Evolutionary conservation across 306 rosid genomes (phyloP).

Genomic region (Malus asiatica): DNA sequence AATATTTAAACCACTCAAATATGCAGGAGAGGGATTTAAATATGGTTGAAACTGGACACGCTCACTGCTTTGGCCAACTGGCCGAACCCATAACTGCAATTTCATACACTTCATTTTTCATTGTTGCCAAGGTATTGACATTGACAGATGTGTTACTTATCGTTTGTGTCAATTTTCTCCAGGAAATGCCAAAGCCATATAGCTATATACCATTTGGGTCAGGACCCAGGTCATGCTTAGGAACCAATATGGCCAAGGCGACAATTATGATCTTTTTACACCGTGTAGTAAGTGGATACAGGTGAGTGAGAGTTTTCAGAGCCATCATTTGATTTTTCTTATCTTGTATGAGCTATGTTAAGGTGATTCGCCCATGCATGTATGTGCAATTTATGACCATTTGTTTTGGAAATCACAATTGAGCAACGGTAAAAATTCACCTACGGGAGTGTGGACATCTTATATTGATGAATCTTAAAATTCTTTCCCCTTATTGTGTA

Average conservation of each 20-base stretch:
- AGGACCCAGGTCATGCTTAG: constrained; percentile 74
- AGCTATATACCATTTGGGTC: constrained; percentile 62
- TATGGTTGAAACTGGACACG: neutral
- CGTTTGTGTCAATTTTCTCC: constrained; percentile 1
- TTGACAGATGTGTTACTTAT: neutral
- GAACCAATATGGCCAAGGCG: constrained; percentile 62
- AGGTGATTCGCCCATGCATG: neutral
- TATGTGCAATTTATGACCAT: neutral
- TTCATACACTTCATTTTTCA: neutral
- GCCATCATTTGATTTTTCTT: neutral
- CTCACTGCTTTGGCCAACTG: no score
- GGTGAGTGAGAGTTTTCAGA: constrained; percentile 23
- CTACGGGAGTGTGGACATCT: no score
- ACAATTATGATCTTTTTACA: constrained; percentile 63
- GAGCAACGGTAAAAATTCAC: neutral
- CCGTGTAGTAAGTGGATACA: constrained; percentile 48
- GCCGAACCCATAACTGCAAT: no score
- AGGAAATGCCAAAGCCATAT: constrained; percentile 65
- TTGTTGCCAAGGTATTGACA: neutral
- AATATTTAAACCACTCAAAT: no score
- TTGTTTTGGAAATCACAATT: neutral
- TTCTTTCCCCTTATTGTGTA: constrained; percentile 3
- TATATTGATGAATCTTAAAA: neutral
- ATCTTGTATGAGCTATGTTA: no score
- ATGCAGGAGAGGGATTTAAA: neutral